A percentile compares a stretch with the other conserved stretches of the same genome.
These are phyloP conservation scores for Mortierella sp. DNA, from an alignment of 371 early-diverging fungal species.

Conservation along the genomic window DNA sequence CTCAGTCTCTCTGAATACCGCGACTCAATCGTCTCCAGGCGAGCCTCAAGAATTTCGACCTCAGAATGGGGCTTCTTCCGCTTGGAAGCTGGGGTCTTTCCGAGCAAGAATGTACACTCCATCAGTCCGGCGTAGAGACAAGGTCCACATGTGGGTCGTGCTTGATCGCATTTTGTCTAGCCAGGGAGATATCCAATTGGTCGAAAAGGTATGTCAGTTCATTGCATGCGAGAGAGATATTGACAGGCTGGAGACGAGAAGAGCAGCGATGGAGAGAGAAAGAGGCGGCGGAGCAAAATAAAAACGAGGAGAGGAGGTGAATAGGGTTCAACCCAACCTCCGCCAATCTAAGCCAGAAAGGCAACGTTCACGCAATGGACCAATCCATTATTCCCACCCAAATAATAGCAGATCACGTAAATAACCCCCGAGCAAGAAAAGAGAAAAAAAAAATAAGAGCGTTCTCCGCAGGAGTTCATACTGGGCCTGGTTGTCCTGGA, in stretches of 20 bases:
- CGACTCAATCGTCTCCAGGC: constrained; percentile 33
- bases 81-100: constrained; percentile 46
- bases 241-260: no score
- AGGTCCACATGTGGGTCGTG: constrained; percentile 50
- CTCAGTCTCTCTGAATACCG: constrained; percentile 48
- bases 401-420: constrained; percentile 10
- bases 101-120: constrained; percentile 55
- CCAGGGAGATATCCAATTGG: not conserved
- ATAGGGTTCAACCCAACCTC: constrained; percentile 12
- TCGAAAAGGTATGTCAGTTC: not conserved
- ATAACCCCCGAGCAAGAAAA: not conserved
- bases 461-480: not conserved
- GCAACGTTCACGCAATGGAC: constrained; percentile 11
- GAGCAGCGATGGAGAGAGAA: not conserved
- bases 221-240: not conserved
- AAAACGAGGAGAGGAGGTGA: not conserved
- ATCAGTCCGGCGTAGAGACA: constrained; percentile 50
- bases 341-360: constrained; percentile 16
- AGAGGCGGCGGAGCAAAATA: constrained; percentile 9
- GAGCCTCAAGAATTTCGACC: constrained; percentile 19
- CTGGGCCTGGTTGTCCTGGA: not conserved
- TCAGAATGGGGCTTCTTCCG: constrained; percentile 47
- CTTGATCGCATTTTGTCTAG: constrained; percentile 58
- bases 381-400: constrained; percentile 11
- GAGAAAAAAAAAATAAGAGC: not conserved